Evolutionary conservation across 192 early-diverging fungal species (phyloP).

Genomic region (Gorgonomyces haynaldii): DNA sequence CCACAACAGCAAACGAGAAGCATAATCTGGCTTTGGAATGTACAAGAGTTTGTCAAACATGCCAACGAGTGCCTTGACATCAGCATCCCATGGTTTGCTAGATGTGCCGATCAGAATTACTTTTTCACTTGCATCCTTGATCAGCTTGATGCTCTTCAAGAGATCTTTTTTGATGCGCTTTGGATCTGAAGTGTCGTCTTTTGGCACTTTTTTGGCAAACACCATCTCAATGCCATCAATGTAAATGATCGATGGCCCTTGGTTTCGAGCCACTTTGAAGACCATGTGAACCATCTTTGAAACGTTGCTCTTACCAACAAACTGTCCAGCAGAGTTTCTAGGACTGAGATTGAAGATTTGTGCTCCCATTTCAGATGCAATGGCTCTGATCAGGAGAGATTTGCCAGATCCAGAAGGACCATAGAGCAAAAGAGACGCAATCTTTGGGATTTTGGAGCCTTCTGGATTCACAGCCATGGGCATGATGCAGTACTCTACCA

Average conservation of each 20-base stretch:
- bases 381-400: slow-evolving; percentile 40
- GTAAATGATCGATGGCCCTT: slow-evolving; percentile 43
- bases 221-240: slow-evolving; percentile 49
- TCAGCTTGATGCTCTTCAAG: slow-evolving; percentile 37
- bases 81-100: slow-evolving; percentile 49
- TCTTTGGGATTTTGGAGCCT: slow-evolving; percentile 16
- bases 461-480: slow-evolving; percentile 29
- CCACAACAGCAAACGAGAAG: slow-evolving; percentile 28
- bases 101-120: slow-evolving; percentile 39
- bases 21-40: slow-evolving; percentile 37
- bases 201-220: slow-evolving; percentile 54
- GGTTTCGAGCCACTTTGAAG: slow-evolving; percentile 51
- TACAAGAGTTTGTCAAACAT: slow-evolving; percentile 29
- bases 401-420: slow-evolving; percentile 45
- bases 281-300: slow-evolving; percentile 54
- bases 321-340: slow-evolving; percentile 46
- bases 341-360: slow-evolving; percentile 45
- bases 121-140: slow-evolving; percentile 30
- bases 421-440: slow-evolving; percentile 32
- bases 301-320: slow-evolving; percentile 36
- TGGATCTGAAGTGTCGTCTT: slow-evolving; percentile 50
- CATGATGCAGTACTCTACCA: slow-evolving; percentile 41
- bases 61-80: slow-evolving; percentile 35
- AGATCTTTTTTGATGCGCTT: slow-evolving; percentile 54
- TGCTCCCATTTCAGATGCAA: slow-evolving; percentile 44